phyloP scores from a whole-genome alignment of 176 grass and related monocot genomes.

The Melocanna baccifera region DNA sequence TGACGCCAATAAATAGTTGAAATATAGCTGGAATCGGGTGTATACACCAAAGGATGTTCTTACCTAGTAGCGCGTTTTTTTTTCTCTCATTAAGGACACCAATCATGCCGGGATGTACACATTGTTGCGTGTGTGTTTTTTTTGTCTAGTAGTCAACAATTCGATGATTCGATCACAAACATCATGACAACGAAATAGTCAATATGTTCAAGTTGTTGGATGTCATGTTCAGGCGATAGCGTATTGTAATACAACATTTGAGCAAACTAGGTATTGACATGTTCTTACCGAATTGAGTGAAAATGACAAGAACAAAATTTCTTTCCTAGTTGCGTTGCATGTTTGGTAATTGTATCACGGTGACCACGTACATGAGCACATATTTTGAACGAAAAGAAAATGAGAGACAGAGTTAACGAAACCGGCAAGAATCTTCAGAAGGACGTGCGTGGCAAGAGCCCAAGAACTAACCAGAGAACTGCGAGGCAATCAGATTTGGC shows the following conservation, averaged over 20 bases:
- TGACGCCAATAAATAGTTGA: background rate
- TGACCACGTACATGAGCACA: background rate
- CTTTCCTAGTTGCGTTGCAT: background rate
- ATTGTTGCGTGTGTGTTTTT: background rate
- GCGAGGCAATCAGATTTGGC: background rate
- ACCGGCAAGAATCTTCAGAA: background rate
- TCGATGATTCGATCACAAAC: background rate
- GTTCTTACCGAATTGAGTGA: background rate
- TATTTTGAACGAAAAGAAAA: background rate
- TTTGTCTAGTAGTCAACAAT: background rate
- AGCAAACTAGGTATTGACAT: background rate
- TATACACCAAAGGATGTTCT: background rate
- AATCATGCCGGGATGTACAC: background rate
- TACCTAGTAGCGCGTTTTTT: background rate
- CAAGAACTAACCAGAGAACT: background rate
- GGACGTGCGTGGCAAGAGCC: background rate
- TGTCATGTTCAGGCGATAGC: conserved; percentile 14
- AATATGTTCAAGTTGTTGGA: conserved; percentile 23
- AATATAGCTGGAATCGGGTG: background rate
- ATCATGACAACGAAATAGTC: conserved; percentile 27
- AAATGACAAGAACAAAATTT: background rate
- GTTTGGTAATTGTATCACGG: background rate
- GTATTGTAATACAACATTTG: background rate
- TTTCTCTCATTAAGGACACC: background rate
- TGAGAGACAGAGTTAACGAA: background rate